phyloP scores from a whole-genome alignment of 495 filamentous ascomycete genomes.

The Xylaria cubensis region DNA sequence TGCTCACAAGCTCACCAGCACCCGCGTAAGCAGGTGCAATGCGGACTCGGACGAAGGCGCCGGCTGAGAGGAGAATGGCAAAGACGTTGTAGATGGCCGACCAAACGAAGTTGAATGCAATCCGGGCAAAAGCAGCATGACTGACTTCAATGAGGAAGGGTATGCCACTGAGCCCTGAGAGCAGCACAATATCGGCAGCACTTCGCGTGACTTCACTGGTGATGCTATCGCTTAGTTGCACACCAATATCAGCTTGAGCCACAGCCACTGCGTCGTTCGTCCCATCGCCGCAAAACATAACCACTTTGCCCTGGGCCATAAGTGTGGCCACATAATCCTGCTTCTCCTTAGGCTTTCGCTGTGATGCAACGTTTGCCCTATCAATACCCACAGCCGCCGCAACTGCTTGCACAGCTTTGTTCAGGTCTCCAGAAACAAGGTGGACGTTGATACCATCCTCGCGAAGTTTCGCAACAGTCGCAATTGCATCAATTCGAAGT shows the following conservation, averaged over 20 bases:
- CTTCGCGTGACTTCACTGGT: constrained; percentile 67
- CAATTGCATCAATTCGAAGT: constrained; percentile 62
- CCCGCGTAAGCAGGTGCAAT: constrained; percentile 79
- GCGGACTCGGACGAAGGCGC: constrained; percentile 64
- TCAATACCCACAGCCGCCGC: constrained; percentile 63
- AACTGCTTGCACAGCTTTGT: constrained; percentile 61
- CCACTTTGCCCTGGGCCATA: constrained; percentile 40
- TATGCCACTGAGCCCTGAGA: constrained; percentile 64
- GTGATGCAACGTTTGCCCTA: constrained; percentile 49
- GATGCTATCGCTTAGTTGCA: constrained; percentile 62
- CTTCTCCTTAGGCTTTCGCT: constrained; percentile 68
- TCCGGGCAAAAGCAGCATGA: constrained; percentile 57
- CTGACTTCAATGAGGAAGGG: constrained; percentile 66
- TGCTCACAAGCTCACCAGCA: constrained; percentile 78
- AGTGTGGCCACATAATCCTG: constrained; percentile 62
- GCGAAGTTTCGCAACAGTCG: constrained; percentile 57
- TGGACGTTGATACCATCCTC: constrained; percentile 64
- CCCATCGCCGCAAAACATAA: constrained; percentile 80
- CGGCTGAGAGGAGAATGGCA: constrained; percentile 73
- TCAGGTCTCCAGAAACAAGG: constrained; percentile 75
- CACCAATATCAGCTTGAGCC: constrained; percentile 73
- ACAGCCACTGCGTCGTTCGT: constrained; percentile 83
- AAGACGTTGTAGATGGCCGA: constrained; percentile 75
- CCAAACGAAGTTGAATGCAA: constrained; percentile 78
- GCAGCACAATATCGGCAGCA: constrained; percentile 74